Percentiles rank a stretch among this genome's conserved stretches.
Conservation (phyloP, 192 early-diverging fungal species). For the Gaertneriomyces sp. region DNA sequence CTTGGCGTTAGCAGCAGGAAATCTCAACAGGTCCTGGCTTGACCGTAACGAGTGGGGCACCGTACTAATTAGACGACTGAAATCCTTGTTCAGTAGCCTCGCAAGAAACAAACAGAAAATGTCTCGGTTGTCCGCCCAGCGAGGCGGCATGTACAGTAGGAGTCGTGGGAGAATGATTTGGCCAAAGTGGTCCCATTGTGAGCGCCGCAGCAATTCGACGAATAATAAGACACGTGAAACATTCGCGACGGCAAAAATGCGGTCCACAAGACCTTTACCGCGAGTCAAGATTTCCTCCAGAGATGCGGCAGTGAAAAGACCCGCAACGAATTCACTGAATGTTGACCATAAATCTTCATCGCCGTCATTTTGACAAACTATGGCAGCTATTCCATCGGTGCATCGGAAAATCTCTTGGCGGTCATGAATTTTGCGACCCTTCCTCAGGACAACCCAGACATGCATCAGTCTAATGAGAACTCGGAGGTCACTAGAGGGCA, state of each 20-base stretch:
- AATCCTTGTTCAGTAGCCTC: no score
- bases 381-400: no score
- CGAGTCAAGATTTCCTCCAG: slow-evolving; percentile 43
- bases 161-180: slow-evolving; percentile 73
- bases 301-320: slow-evolving; percentile 24
- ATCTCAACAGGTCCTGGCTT: no score
- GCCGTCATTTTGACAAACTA: no score
- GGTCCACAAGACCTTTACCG: slow-evolving; percentile 46
- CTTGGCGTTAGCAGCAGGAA: no score
- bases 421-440: slow-evolving; percentile 7
- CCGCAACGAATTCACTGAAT: slow-evolving; percentile 24
- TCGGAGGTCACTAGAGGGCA: slow-evolving; percentile 7
- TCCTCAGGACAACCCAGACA: slow-evolving; percentile 23
- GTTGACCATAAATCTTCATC: slow-evolving; percentile 4
- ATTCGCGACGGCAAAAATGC: slow-evolving; percentile 52
- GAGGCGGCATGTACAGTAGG: slow-evolving; percentile 36
- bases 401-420: no score
- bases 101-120: no score
- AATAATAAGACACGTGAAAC: slow-evolving; percentile 61
- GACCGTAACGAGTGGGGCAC: no score
- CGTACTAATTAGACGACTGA: no score
- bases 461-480: neutral
- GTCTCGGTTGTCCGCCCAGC: no score
- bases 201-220: slow-evolving; percentile 57
- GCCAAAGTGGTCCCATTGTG: slow-evolving; percentile 68